Evolutionary conservation across 2,329 filamentous ascomycete genomes (phyloP).

Genomic region (Hypoxylon sp.): DNA sequence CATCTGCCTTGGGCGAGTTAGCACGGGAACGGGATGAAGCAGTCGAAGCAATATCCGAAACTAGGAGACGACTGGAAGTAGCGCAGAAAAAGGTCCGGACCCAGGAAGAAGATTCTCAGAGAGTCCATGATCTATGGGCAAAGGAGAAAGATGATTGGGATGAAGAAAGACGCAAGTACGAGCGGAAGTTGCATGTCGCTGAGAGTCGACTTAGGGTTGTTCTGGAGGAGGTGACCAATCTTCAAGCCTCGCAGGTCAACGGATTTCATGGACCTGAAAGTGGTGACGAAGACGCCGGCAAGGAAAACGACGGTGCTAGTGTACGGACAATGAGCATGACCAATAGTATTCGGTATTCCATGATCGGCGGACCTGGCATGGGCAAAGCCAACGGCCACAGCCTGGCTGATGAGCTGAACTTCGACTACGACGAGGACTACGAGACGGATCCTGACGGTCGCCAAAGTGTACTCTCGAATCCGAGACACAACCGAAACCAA

Average conservation of each 20-base stretch:
- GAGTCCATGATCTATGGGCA: slow-evolving; percentile 83
- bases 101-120: slow-evolving; percentile 85
- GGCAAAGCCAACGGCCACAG: slow-evolving; percentile 75
- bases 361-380: slow-evolving; percentile 68
- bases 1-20: slow-evolving; percentile 85
- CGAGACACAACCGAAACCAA: slow-evolving; percentile 63
- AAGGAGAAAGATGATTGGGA: slow-evolving; percentile 88
- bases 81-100: slow-evolving; percentile 80
- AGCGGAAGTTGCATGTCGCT: slow-evolving; percentile 89
- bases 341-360: slow-evolving; percentile 79
- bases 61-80: slow-evolving; percentile 80
- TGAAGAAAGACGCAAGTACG: slow-evolving; percentile 81
- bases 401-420: slow-evolving; percentile 89
- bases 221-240: slow-evolving; percentile 84
- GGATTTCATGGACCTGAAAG: slow-evolving; percentile 60
- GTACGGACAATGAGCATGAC: slow-evolving; percentile 79
- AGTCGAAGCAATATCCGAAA: slow-evolving; percentile 76
- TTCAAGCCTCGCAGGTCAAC: slow-evolving; percentile 67
- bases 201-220: slow-evolving; percentile 87
- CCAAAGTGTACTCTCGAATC: slow-evolving; percentile 68
- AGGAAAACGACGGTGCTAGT: slow-evolving; percentile 78
- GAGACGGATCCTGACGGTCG: slow-evolving; percentile 78
- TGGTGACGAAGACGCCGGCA: slow-evolving; percentile 70
- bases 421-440: slow-evolving; percentile 81
- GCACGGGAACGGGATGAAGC: slow-evolving; percentile 88